Evolutionary conservation across 1,284 basidiomycete species (phyloP).

Genomic region (Neolentinus lepideus): DNA sequence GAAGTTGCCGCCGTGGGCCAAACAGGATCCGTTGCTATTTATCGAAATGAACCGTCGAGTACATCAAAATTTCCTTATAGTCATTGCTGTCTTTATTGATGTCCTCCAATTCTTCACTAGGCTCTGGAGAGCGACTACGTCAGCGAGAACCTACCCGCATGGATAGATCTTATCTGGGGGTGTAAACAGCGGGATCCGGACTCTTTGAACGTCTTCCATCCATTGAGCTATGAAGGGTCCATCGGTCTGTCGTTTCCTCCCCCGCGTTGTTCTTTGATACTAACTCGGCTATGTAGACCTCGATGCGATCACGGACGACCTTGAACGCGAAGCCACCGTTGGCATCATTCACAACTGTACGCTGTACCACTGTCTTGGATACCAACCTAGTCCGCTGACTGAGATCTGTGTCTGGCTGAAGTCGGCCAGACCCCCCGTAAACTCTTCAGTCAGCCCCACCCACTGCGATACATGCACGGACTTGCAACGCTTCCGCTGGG

Average conservation of each 20-base stretch:
- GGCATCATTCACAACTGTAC: slow-evolving; percentile 94
- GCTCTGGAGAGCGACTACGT: slow-evolving; percentile 90
- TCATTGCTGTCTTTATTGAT: slow-evolving; percentile 2
- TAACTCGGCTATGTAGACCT: slow-evolving; percentile 50
- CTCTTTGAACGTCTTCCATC: slow-evolving; percentile 87
- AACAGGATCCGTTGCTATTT: slow-evolving; percentile 80
- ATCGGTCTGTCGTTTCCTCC: slow-evolving; percentile 48
- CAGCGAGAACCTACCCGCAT: slow-evolving; percentile 78
- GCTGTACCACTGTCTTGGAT: slow-evolving; percentile 11
- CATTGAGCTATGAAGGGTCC: slow-evolving; percentile 89
- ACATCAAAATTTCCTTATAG: slow-evolving; percentile 8
- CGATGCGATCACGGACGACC: slow-evolving; percentile 77
- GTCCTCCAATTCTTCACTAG: slow-evolving; percentile 29
- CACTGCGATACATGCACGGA: slow-evolving; percentile 66
- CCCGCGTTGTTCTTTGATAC: neutral
- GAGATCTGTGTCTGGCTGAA: slow-evolving; percentile 21
- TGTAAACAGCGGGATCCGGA: slow-evolving; percentile 78
- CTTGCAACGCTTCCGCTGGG: slow-evolving; percentile 63
- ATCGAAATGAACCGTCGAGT: slow-evolving; percentile 77
- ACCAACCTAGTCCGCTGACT: neutral
- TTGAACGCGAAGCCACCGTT: slow-evolving; percentile 87
- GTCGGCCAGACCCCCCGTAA: slow-evolving; percentile 89
- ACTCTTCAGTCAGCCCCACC: slow-evolving; percentile 83
- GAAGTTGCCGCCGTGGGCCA: slow-evolving; percentile 88
- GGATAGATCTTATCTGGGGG: slow-evolving; percentile 94